Percentiles rank a stretch among this genome's conserved stretches.
Evolutionary conservation across 352 stramenopile species (phyloP).

Genomic region (Phytophthora rubi): DNA sequence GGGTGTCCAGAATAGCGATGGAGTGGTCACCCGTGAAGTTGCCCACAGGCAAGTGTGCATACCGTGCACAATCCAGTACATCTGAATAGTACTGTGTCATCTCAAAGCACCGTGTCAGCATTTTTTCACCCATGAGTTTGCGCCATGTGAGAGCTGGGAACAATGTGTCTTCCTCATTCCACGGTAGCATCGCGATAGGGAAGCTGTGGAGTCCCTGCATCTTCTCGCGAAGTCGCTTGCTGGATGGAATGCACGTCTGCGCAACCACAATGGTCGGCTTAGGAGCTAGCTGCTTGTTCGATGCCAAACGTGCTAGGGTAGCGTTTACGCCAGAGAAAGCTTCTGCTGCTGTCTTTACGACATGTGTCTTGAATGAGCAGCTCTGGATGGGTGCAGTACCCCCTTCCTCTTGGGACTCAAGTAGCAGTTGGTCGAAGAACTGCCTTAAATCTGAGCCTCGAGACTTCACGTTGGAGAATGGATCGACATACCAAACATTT

Average conservation of each 20-base stretch:
- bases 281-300: slow-evolving; percentile 77
- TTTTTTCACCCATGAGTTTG: slow-evolving; percentile 76
- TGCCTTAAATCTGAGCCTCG: slow-evolving; percentile 58
- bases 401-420: slow-evolving; percentile 46
- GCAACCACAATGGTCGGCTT: slow-evolving; percentile 91
- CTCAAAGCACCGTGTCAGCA: slow-evolving; percentile 78
- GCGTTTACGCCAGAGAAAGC: slow-evolving; percentile 91
- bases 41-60: slow-evolving; percentile 94
- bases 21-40: slow-evolving; percentile 94
- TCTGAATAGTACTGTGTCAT: slow-evolving; percentile 93
- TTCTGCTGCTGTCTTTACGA: slow-evolving; percentile 80
- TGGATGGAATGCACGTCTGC: slow-evolving; percentile 67
- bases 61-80: slow-evolving; percentile 82
- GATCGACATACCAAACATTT: slow-evolving; percentile 74
- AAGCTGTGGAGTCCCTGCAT: slow-evolving; percentile 93
- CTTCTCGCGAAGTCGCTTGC: slow-evolving; percentile 69
- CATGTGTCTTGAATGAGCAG: slow-evolving; percentile 65
- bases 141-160: slow-evolving; percentile 96
- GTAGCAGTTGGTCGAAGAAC: slow-evolving; percentile 58
- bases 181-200: slow-evolving; percentile 90
- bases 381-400: slow-evolving; percentile 41
- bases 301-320: slow-evolving; percentile 79
- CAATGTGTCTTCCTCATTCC: slow-evolving; percentile 73
- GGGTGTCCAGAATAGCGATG: slow-evolving; percentile 93
- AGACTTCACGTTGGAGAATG: slow-evolving; percentile 61